A percentile compares a stretch with the other conserved stretches of the same genome.
These are phyloP conservation scores for Kingdonia uniflora DNA, from an alignment of 164 flowering plant genomes.

Conservation along the genomic window DNA sequence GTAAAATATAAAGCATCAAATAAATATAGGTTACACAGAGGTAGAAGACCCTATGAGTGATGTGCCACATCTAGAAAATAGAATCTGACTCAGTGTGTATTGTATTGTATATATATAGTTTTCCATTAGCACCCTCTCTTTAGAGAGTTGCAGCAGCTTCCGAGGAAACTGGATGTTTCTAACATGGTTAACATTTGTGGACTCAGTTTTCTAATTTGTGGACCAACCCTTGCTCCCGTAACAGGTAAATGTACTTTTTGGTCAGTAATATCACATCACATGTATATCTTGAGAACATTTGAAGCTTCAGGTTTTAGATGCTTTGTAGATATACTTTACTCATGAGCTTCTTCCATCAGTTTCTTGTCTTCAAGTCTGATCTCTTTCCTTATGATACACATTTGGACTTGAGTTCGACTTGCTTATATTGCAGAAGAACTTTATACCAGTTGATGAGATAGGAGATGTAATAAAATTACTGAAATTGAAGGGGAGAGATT, in stretches of 20 bases:
- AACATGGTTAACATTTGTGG: constrained; percentile 17
- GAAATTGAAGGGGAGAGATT: too few species aligned
- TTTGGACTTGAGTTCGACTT: too few species aligned
- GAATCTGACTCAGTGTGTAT: too few species aligned
- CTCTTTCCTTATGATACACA: too few species aligned
- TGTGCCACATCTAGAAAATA: too few species aligned
- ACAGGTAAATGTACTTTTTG: constrained; percentile 23
- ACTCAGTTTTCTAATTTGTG: constrained; percentile 18
- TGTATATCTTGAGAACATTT: neutral
- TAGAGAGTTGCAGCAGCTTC: constrained; percentile 19
- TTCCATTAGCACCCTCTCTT: constrained; percentile 28
- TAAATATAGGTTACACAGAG: too few species aligned
- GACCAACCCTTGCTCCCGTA: constrained; percentile 25
- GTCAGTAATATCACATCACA: neutral
- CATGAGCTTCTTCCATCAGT: neutral
- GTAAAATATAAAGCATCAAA: too few species aligned
- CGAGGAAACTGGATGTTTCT: constrained; percentile 14
- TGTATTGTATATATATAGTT: too few species aligned
- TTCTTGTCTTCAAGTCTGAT: neutral
- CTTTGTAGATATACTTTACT: neutral
- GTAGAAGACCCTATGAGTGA: too few species aligned
- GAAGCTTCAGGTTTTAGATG: neutral
- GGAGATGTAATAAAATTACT: too few species aligned
- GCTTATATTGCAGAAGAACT: too few species aligned
- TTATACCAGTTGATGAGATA: too few species aligned